Base-by-base conservation (phyloP, 129 eudicot species). In the Glebionis coronaria region DNA sequence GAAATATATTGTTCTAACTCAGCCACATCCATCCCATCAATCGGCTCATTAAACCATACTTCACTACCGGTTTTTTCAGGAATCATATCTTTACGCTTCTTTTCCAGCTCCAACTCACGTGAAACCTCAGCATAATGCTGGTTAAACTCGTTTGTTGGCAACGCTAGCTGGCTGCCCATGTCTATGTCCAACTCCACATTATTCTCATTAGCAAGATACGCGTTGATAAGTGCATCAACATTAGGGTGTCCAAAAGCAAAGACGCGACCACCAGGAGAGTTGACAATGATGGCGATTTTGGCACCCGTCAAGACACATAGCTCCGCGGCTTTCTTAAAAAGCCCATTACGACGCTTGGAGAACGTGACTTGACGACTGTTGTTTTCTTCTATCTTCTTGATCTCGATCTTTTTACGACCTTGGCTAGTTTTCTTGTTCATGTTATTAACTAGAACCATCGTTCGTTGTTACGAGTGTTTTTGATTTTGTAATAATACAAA, bases 321-420 rank as follows among this genome's bases (percentile, higher is more conserved):
- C 31, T 76, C 85, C 12, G 79, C 63, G 1, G 76, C 81, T 64
- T 81, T 81, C 42, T 81, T 81, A 68, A 81, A 76, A 44, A 81
- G 67, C 13, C 78, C 79, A 14, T 63, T 31, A 1, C 81, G 75
- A 1, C 85, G 71, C 54, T 80, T 80, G 0, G 85, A 76, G 68
- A 80, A 80, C 12, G 85, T 76, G 25, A 71, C 81, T 45, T 65
- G 78, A 8, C 62, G 80, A 47, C 68, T 70, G 65, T 54, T 70
- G 25, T 44, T 67, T 12, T 80, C 65, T 53, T 65, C 71, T 12
- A 80, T 80, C 16, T 63, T 71, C 46, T 8, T 53, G 27, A 65
- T 40, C 11, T 27, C 31, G 3, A 75, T 44, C 71, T 65, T 80
- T 68, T 59, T 75, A 0, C 80, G 63, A 3, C 83, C 80, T 44